phyloP scores from a whole-genome alignment of 345 rosid species.

The Rhodomyrtus tomentosa region DNA sequence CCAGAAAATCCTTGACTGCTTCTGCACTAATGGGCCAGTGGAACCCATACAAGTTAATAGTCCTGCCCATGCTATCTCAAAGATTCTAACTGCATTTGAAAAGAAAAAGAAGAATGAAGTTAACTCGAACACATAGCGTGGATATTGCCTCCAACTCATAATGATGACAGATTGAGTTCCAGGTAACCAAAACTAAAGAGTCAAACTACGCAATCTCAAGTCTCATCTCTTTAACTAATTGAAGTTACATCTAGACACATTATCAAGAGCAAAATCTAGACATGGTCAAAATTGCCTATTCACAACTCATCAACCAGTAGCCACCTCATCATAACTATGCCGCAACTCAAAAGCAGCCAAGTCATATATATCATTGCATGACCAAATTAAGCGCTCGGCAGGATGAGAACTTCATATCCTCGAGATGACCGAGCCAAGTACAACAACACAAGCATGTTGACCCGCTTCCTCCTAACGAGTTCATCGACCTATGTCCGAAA shows the following conservation, averaged over 20 bases:
- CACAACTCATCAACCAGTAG: background rate
- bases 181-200: background rate
- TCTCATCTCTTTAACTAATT: background rate
- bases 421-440: background rate
- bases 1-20: constrained; percentile 5
- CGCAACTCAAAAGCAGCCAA: background rate
- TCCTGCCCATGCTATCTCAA: constrained; percentile 1
- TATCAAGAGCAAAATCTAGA: background rate
- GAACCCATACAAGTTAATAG: constrained; percentile 9
- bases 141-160: background rate
- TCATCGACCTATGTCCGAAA: background rate
- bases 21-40: background rate
- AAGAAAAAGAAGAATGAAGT: background rate
- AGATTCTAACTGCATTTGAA: background rate
- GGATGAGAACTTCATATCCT: background rate
- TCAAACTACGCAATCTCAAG: background rate
- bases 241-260: background rate
- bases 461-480: background rate
- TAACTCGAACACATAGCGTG: background rate
- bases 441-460: background rate
- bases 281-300: background rate
- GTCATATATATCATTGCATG: background rate
- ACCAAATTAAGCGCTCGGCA: background rate
- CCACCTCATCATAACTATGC: background rate
- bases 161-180: background rate